A percentile compares a stretch with the other conserved stretches of the same genome.
phyloP scores from a whole-genome alignment of 2,329 filamentous ascomycete genomes.

The Ascocoryne sarcoides region DNA sequence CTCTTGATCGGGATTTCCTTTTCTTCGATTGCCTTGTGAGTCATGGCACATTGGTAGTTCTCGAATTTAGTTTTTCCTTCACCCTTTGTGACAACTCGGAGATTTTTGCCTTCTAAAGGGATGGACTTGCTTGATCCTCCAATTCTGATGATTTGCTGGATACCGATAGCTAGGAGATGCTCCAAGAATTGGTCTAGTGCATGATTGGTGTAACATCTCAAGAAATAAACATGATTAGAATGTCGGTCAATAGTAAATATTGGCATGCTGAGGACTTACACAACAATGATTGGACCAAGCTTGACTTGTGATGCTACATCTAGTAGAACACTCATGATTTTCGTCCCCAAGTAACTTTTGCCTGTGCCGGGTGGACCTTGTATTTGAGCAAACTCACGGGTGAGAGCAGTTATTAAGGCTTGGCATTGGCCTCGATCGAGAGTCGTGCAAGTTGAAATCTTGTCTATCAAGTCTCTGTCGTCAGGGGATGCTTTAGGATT shows the following conservation, averaged over 20 bases:
- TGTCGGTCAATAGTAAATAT: not conserved
- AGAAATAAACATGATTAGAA: conserved; percentile 42
- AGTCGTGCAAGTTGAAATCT: conserved; percentile 11
- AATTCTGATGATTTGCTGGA: conserved; percentile 20
- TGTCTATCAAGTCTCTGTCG: conserved; percentile 12
- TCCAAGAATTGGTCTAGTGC: conserved; percentile 28
- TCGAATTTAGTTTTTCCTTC: conserved; percentile 14
- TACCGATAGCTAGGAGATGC: conserved; percentile 21
- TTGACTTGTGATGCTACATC: conserved; percentile 14
- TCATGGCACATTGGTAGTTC: conserved; percentile 7
- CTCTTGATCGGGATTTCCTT: conserved; percentile 3
- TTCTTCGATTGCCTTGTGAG: conserved; percentile 8
- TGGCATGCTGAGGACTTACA: not conserved
- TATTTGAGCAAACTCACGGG: conserved; percentile 39
- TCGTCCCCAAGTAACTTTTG: conserved; percentile 22
- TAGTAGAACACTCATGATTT: conserved; percentile 25
- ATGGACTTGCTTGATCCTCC: conserved; percentile 21
- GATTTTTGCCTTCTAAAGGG: conserved; percentile 17
- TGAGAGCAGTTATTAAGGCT: conserved; percentile 28
- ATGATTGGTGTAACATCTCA: conserved; percentile 31
- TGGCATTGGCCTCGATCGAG: conserved; percentile 29
- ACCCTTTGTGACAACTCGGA: conserved; percentile 13
- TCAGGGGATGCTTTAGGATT: conserved; percentile 1
- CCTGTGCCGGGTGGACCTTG: conserved; percentile 25
- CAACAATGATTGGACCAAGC: conserved; percentile 2